phyloP scores from a whole-genome alignment of 441 rosid genomes.

The Corymbia calophylla region DNA sequence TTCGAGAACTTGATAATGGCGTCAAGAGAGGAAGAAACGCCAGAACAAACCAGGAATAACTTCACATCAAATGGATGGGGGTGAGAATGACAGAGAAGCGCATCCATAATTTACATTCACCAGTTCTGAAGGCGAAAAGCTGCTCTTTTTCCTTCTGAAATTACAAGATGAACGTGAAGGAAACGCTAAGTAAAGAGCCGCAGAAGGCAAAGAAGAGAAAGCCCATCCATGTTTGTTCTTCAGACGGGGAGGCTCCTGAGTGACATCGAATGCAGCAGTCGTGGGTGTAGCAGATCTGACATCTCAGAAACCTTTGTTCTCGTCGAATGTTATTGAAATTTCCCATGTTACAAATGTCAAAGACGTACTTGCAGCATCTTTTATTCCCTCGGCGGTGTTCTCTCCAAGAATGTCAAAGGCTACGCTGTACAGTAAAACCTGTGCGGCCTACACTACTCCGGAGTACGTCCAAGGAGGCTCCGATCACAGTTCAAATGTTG shows the following conservation, averaged over 20 bases:
- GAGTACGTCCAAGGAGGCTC: not conserved
- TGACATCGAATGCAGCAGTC: not conserved
- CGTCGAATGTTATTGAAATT: not conserved
- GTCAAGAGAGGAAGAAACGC: not conserved
- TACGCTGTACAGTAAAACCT: not conserved
- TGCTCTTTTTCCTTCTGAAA: not conserved
- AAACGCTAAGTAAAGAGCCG: not conserved
- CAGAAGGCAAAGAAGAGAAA: not conserved
- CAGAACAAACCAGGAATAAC: not conserved
- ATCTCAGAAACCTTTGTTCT: not conserved
- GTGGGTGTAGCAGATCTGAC: not conserved
- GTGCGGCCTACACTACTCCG: not conserved
- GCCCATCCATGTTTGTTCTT: not conserved
- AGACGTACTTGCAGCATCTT: not conserved
- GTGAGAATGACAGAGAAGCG: not conserved
- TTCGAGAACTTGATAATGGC: not conserved
- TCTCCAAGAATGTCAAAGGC: not conserved
- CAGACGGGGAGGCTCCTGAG: not conserved
- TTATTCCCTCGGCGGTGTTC: not conserved
- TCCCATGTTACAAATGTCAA: not conserved
- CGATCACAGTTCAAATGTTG: conserved; percentile 50
- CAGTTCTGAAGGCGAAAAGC: not conserved
- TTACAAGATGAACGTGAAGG: not conserved
- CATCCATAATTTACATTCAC: not conserved
- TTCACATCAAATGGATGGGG: not conserved